phyloP scores from a whole-genome alignment of 2,329 filamentous ascomycete species.

The Aureobasidium sp. region DNA sequence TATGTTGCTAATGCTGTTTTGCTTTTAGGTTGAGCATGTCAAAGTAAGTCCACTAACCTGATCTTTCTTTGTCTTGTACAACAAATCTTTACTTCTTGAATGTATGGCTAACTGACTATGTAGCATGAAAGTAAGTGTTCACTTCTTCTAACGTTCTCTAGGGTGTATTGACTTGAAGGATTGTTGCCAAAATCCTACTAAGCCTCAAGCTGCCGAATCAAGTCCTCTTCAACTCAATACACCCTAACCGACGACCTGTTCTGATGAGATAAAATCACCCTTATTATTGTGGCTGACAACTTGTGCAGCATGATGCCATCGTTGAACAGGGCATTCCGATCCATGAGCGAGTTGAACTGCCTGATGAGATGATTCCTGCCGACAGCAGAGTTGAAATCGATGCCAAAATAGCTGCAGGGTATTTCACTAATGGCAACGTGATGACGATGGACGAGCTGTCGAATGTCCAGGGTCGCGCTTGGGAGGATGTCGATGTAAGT shows the following conservation, averaged over 20 bases:
- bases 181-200: too few species aligned
- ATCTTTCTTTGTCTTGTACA: not conserved
- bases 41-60: constrained; percentile 53
- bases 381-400: constrained; percentile 98
- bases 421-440: constrained; percentile 80
- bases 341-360: constrained; percentile 81
- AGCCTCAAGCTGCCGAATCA: too few species aligned
- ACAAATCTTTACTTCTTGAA: not conserved
- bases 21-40: constrained; percentile 69
- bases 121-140: constrained; percentile 2
- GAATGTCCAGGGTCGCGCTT: constrained; percentile 80
- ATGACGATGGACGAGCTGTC: constrained; percentile 82
- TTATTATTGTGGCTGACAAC: constrained; percentile 30
- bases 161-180: too few species aligned
- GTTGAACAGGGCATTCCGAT: constrained; percentile 83
- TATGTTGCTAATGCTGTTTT: not conserved
- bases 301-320: constrained; percentile 87
- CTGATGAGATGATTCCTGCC: constrained; percentile 85
- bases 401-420: constrained; percentile 90
- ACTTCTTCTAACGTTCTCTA: not conserved
- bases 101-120: not conserved
- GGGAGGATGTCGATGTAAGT: constrained; percentile 61
- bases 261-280: not conserved
- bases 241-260: not conserved
- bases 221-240: too few species aligned